A percentile compares a stretch with the other conserved stretches of the same genome.
Conservation (phyloP, 371 early-diverging fungal species). For the Mortierella sp. region DNA sequence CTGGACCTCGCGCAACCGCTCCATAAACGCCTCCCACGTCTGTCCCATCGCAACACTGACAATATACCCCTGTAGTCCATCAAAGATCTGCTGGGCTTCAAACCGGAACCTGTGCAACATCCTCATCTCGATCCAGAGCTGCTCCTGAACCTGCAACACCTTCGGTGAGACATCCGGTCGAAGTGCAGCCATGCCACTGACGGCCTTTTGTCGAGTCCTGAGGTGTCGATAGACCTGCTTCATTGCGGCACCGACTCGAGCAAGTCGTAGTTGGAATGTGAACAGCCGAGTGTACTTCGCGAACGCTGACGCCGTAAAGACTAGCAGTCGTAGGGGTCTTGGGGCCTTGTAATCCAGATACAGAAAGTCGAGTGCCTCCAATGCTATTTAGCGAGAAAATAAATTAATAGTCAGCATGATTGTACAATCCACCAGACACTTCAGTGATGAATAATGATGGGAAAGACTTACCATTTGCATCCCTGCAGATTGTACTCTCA, state of each 20-base stretch:
- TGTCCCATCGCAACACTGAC: slow-evolving; percentile 59
- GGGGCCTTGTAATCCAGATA: slow-evolving; percentile 62
- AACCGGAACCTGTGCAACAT: slow-evolving; percentile 60
- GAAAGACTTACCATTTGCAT: slow-evolving; percentile 57
- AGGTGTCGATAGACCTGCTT: slow-evolving; percentile 57
- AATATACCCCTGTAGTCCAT: slow-evolving; percentile 60
- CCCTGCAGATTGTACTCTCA: slow-evolving; percentile 36
- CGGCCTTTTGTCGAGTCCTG: slow-evolving; percentile 15
- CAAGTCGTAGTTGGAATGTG: slow-evolving; percentile 61
- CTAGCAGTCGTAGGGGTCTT: slow-evolving; percentile 62
- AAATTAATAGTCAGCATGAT: not conserved
- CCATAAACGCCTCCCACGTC: slow-evolving; percentile 63
- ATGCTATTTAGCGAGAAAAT: slow-evolving; percentile 16
- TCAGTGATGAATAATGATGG: not conserved
- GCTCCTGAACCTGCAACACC: not conserved
- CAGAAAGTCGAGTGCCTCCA: slow-evolving; percentile 68
- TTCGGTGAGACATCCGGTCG: not conserved
- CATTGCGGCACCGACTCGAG: slow-evolving; percentile 52
- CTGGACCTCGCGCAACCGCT: slow-evolving; percentile 49
- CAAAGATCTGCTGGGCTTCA: slow-evolving; percentile 63
- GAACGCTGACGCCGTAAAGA: slow-evolving; percentile 56
- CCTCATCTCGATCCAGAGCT: slow-evolving; percentile 19
- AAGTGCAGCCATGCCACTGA: not conserved
- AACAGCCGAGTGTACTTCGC: slow-evolving; percentile 68
- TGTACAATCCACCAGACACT: not conserved